Evolutionary conservation across 768 basidiomycete genomes (phyloP), one percentile per base, ranked within the genome.

Genomic region (Terana coerulea): DNA sequence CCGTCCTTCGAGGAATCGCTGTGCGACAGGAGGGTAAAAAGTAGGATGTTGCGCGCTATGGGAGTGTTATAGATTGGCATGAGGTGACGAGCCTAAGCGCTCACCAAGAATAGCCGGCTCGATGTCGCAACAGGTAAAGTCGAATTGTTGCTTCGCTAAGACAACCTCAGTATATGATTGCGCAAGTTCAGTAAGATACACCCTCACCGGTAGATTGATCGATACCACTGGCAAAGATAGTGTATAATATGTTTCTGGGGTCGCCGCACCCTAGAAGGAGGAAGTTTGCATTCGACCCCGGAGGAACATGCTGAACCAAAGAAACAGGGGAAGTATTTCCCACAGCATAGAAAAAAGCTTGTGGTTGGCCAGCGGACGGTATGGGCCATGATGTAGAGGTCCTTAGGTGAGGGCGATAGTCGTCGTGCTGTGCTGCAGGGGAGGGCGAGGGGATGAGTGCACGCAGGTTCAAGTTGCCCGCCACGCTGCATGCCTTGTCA

Each of bases 201-300:
- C 5, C n/a, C n/a, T n/a, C n/a, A n/a, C n/a, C n/a, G n/a, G 46
- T 5, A 19, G 34, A 30, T 33, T 17, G 2, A 30, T 55, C 41
- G 21, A 48, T 31, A 14, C 35, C 54, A 49, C 72, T 68, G n/a
- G 58, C 51, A 51, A 62, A 63, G 3, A 79, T 50, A 0, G 80
- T 82, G 58, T 76, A 79, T 10, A 83, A 50, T 10, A 82, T 72
- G 47, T 72, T 78, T 28, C 79, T 66, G 11, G 76, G 75, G 57
- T 84, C 83, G 14, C 80, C 80, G 57, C 80, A 83, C 24, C 74
- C 81, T 21, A 82, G 66, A 12, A 81, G 71, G 3, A 84, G 67
- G 25, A 81, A 60, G 17, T 72, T 61, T 7, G 76, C 78, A 15
- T 63, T 46, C 49, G 71, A 61, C 52, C 79, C 78, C 1, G 74